Evolutionary conservation across 202 grass and related monocot species (phyloP).

Genomic region (Panicum virgatum): DNA sequence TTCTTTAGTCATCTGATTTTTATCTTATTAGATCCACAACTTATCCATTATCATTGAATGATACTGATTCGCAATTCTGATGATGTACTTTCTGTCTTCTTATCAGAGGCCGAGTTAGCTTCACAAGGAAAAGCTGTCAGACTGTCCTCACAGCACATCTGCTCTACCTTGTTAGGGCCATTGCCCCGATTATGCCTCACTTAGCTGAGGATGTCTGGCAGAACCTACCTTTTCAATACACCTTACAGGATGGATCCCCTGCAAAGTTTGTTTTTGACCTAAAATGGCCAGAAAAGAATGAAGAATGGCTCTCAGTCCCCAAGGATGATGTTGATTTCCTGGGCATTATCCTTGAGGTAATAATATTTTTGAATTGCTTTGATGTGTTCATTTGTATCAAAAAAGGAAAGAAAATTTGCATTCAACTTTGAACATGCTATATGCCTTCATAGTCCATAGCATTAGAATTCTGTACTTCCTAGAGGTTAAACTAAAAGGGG

Average conservation of each 20-base stretch:
- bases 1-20: conserved; percentile 7
- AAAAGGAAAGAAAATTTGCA: no score
- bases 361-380: not conserved
- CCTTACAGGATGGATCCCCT: conserved; percentile 68
- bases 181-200: conserved; percentile 97
- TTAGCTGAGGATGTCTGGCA: conserved; percentile 98
- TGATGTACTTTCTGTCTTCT: conserved; percentile 27
- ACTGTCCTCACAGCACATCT: conserved; percentile 84
- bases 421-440: no score
- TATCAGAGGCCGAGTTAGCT: conserved; percentile 71
- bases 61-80: conserved; percentile 6
- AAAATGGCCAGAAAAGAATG: conserved; percentile 80
- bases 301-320: conserved; percentile 63
- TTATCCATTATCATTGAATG: conserved; percentile 26
- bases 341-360: conserved; percentile 82
- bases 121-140: conserved; percentile 93
- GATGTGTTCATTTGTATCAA: no score
- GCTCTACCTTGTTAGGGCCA: conserved; percentile 78
- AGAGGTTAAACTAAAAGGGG: not conserved
- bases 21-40: conserved; percentile 20
- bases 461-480: not conserved
- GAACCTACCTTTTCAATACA: conserved; percentile 83
- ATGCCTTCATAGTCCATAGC: no score
- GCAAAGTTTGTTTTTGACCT: conserved; percentile 85
- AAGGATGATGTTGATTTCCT: conserved; percentile 81